phyloP scores from a whole-genome alignment of 192 early-diverging fungal genomes.

The Umbelopsis isabellina region DNA sequence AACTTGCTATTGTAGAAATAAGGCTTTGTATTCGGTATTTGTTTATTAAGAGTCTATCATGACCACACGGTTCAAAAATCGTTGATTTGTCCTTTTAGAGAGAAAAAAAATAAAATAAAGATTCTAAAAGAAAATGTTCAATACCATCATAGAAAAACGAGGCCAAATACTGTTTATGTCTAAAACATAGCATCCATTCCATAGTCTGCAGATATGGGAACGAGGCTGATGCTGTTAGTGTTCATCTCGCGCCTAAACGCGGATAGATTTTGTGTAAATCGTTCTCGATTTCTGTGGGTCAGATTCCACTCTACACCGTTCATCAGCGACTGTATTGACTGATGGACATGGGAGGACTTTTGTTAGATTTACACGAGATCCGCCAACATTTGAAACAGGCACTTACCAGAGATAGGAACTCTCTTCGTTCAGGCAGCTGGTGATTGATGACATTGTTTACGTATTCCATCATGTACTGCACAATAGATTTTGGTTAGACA shows the following conservation, averaged over 20 bases:
- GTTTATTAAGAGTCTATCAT: too few species aligned
- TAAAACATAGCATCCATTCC: constrained; percentile 21
- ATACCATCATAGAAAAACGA: too few species aligned
- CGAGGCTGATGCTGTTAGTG: constrained; percentile 31
- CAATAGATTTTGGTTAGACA: constrained; percentile 3
- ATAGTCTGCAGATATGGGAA: constrained; percentile 31
- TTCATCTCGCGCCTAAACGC: constrained; percentile 52
- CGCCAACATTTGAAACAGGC: neutral
- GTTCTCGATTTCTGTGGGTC: constrained; percentile 58
- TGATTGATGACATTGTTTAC: constrained; percentile 53
- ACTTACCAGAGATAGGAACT: constrained; percentile 41
- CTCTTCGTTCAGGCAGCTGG: constrained; percentile 52
- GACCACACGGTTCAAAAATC: too few species aligned
- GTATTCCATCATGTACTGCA: constrained; percentile 56
- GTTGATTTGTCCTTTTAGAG: too few species aligned
- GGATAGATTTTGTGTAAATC: constrained; percentile 68
- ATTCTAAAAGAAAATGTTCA: too few species aligned
- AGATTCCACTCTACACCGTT: constrained; percentile 61
- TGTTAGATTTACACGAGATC: neutral
- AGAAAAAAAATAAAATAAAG: too few species aligned
- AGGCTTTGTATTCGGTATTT: too few species aligned
- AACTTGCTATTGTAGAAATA: too few species aligned
- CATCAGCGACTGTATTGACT: constrained; percentile 61
- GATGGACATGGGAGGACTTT: constrained; percentile 11
- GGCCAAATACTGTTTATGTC: neutral